Evolutionary conservation across 331 rosid genomes (phyloP), one percentile per base, ranked within the genome.

Genomic region (Phaseolus coccineus): DNA sequence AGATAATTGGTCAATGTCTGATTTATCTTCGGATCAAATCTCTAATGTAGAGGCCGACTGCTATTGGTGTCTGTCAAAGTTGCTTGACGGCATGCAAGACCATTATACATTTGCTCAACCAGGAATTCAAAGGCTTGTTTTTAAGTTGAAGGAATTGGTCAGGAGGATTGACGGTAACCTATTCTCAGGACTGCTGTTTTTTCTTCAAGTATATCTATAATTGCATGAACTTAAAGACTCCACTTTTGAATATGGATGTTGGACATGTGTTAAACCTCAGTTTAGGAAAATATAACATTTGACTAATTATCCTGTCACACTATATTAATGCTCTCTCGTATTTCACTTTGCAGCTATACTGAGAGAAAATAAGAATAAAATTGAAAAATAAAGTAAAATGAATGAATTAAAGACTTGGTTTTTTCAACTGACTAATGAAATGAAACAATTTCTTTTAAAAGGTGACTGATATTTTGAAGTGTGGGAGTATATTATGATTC

Each of bases 61-160:
- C 82, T 94, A 90, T 81, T 94, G 98, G 98, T 94, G 98, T 83
- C 84, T 92, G 73, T 90, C 97, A 30, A 94, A 90, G 82, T 88
- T 94, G 82, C 97, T 94, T 71, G 97, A 94, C 66, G 98, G 98
- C 68, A 94, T 94, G 98, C 97, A 94, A 91, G 98, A 92, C 82
- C 97, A 94, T 85, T 94, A 92, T 80, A 92, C 98, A 22, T 92
- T 92, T 86, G 98, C 98, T 39, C 98, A 92, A 82, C 98, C 97
- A 1, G 98, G 98, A 82, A 94, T 94, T 82, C 98, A 92, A 85
- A 92, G 97, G 85, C 97, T 92, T 73, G 97, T 94, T 66, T 94
- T 90, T 87, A 94, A 87, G 84, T 84, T 94, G 84, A 94, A 94
- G 87, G 98, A 94, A 85, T 71, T 92, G 88, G 97, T 94, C 85